These are phyloP conservation scores for Epichloe festucae DNA, from an alignment of 2,329 filamentous ascomycete species.

Conservation along the genomic window DNA sequence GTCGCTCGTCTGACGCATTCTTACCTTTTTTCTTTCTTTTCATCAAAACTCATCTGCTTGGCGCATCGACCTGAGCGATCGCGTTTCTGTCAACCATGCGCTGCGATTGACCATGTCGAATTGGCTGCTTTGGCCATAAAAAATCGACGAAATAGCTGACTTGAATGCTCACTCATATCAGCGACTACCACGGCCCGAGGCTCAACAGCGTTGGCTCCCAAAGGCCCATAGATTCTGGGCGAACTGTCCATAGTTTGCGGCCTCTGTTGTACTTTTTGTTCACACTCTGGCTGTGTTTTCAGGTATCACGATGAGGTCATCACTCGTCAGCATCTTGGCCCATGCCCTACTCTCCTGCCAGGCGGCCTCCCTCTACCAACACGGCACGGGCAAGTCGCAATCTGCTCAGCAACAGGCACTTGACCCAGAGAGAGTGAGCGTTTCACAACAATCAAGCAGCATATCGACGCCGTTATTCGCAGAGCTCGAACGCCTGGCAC, in stretches of 20 bases:
- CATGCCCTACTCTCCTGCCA: not conserved
- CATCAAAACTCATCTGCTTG: not conserved
- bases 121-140: not conserved
- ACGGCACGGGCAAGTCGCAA: not conserved
- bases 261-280: no score
- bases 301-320: not conserved
- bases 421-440: not conserved
- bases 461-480: slow-evolving; percentile 57
- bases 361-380: not conserved
- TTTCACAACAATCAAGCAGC: slow-evolving; percentile 1
- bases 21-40: no score
- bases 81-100: not conserved
- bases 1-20: no score
- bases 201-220: no score
- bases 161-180: not conserved
- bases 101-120: not conserved
- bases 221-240: no score
- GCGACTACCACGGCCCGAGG: not conserved
- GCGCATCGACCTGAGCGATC: not conserved
- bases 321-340: not conserved
- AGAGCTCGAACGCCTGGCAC: slow-evolving; percentile 75
- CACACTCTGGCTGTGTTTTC: no score
- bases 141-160: not conserved
- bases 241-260: no score
- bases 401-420: not conserved